Base-by-base conservation (phyloP, 2,329 filamentous ascomycete genomes). In the Botrytis elliptica region DNA sequence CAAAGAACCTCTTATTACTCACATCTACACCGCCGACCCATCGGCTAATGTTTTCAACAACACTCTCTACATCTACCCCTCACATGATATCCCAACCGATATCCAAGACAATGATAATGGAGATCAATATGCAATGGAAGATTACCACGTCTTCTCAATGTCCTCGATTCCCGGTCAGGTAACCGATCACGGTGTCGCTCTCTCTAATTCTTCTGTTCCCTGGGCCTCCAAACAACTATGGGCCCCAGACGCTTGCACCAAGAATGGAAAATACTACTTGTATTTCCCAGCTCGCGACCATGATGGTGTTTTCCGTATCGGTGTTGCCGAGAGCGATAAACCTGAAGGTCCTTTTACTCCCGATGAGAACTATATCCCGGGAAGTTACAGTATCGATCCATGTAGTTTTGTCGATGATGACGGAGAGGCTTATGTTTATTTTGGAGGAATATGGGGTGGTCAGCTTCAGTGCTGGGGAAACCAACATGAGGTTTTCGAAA, bases 101-200 rank as follows among this genome's bases (percentile, higher is more conserved):
- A 92, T 93, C 81, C 74, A 87, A 73, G 91, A 92, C 85, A 94
- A 95, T 84, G 92, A 94, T 86, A 93, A 94, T 86, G 92, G 92
- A 80, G 92, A 94, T 83, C 92, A 94, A 81, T 94, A 94, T 82
- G 92, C 93, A 84, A 95, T 94, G 92, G 86, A 84, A 73, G 92
- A 95, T 84, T 95, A 95, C 86, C 92, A 94, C 82, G 92, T 95
- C 81, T 90, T 94, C 82, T 84, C 84, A 42, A 82, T 88, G 74
- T 86, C 88, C 72, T 84, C 86, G 1, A 84, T 89, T 38, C 0
- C 84, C 85, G 67, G 67, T 20, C 12, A 49, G 12, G 91, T 94
- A 3, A 90, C 86, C 33, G 92, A 94, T 84, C 92, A 94, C 83
- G 92, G 92, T 78, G 85, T 92, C 67, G 91, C 87, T 22, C 87